Conservation (phyloP, 1,139 yeast species). For the Nakaseomyces delphensis region DNA sequence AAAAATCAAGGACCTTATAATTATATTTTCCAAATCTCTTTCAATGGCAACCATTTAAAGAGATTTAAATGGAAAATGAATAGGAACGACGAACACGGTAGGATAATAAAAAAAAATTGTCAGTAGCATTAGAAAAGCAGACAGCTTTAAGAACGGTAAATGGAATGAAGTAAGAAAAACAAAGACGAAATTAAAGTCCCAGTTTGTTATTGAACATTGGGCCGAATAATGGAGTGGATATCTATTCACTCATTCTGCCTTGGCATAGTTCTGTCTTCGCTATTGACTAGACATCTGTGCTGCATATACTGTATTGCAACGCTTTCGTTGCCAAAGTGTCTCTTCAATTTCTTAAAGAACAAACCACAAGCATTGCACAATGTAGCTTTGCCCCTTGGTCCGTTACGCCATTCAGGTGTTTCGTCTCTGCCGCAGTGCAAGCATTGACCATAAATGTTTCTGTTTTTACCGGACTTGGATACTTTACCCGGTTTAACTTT, state of each 20-base stretch:
- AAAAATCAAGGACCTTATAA: no score
- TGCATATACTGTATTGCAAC: constrained; percentile 4
- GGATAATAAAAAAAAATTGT: no score
- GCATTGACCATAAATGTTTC: constrained; percentile 1
- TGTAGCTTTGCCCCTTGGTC: constrained; percentile 78
- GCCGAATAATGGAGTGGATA: neutral
- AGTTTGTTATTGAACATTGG: neutral
- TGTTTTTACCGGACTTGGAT: constrained; percentile 6
- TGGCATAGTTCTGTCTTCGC: constrained; percentile 5
- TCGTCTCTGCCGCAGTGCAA: constrained; percentile 3
- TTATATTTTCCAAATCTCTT: no score
- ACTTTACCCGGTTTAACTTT: constrained; percentile 3
- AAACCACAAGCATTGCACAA: constrained; percentile 87
- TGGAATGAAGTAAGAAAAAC: no score
- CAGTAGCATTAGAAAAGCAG: no score
- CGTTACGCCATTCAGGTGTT: constrained; percentile 80
- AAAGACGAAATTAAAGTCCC: neutral
- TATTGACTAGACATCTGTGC: constrained; percentile 3
- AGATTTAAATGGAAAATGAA: no score
- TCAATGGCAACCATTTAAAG: no score
- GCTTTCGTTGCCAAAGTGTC: constrained; percentile 1
- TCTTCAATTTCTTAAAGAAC: constrained; percentile 31
- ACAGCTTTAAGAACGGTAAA: no score
- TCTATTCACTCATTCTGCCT: neutral
- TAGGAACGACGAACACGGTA: no score